phyloP scores from a whole-genome alignment of 495 filamentous ascomycete genomes.

The Penicillium goetzii region DNA sequence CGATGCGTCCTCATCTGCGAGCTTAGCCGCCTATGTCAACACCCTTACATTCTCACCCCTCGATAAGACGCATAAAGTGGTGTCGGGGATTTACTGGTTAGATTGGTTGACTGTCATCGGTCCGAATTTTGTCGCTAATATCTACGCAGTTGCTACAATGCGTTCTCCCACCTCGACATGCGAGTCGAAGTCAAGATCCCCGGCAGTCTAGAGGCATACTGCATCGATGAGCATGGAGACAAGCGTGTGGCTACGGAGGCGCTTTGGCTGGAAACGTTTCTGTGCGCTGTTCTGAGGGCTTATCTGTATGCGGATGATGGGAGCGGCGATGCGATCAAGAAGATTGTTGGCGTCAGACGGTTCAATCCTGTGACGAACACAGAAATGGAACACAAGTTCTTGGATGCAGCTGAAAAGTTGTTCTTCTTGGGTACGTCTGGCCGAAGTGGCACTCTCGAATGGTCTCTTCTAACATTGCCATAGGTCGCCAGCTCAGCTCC shows the following conservation, averaged over 20 bases:
- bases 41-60: conserved; percentile 88
- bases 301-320: conserved; percentile 97
- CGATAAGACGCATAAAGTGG: conserved; percentile 86
- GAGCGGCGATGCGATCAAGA: conserved; percentile 85
- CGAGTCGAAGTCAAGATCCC: conserved; percentile 96
- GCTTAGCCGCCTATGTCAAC: conserved; percentile 96
- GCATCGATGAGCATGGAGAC: conserved; percentile 93
- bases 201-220: conserved; percentile 92
- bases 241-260: conserved; percentile 89
- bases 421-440: conserved; percentile 80
- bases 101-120: conserved; percentile 10
- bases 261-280: conserved; percentile 95
- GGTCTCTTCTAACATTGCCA: neutral
- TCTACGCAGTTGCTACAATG: conserved; percentile 88
- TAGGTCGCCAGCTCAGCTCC: conserved; percentile 93
- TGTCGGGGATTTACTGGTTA: conserved; percentile 92
- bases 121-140: conserved; percentile 23
- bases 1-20: conserved; percentile 96
- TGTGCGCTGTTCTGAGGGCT: conserved; percentile 88
- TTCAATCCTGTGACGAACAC: conserved; percentile 98
- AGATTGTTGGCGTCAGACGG: conserved; percentile 88
- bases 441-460: no score
- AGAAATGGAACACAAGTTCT: conserved; percentile 93
- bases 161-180: conserved; percentile 97
- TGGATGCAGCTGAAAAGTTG: conserved; percentile 90